Evolutionary conservation across 2,329 filamentous ascomycete genomes (phyloP), one percentile per base, ranked within the genome.

Genomic region (Neoarthrinium moseri): DNA sequence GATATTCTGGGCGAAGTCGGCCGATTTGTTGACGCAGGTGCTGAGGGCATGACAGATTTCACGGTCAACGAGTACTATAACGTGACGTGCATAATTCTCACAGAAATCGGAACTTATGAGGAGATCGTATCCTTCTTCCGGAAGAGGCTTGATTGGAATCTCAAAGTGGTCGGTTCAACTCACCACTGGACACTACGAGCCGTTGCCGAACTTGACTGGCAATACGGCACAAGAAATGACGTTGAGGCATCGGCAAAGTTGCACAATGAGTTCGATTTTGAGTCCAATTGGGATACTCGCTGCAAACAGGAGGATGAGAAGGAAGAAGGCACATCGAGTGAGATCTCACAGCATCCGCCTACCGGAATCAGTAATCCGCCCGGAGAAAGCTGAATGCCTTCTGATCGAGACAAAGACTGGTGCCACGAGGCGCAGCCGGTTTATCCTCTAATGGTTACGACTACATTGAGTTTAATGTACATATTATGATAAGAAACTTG

Each of bases 201-300:
- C 6, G 29, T 42, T 17, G 23, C 18, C 4, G n/a, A 32, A 13
- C 39, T 42, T 10, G 39, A 42, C 24, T 12, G 22, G n/a, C 22
- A 32, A 17, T 42, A 42, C 27, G 39, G 39, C 8, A 32, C 22
- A 17, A 22, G 15, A 4, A 42, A 33, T 24, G 39, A 42, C 17
- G 18, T 33, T 24, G 39, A 13, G 5, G 39, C 39, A 15, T 42
- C 39, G 11, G 21, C 8, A 17, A 30, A 34, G 20, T 20, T 42
- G 24, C 39, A 42, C 20, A 13, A 42, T 32, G 18, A 30, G 12
- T 42, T 42, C 20, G 27, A 33, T 18, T 42, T 42, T 18, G 27
- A 42, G 29, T 42, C 39, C 4, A 42, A 13, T 29, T 42, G 39
- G 39, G 27, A 24, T 8, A 21, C 21, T 20, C 22, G 22, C 12